A percentile compares a stretch with the other conserved stretches of the same genome.
Evolutionary conservation across 352 stramenopile species (phyloP).

Genomic region (Globisporangium orthogonon): DNA sequence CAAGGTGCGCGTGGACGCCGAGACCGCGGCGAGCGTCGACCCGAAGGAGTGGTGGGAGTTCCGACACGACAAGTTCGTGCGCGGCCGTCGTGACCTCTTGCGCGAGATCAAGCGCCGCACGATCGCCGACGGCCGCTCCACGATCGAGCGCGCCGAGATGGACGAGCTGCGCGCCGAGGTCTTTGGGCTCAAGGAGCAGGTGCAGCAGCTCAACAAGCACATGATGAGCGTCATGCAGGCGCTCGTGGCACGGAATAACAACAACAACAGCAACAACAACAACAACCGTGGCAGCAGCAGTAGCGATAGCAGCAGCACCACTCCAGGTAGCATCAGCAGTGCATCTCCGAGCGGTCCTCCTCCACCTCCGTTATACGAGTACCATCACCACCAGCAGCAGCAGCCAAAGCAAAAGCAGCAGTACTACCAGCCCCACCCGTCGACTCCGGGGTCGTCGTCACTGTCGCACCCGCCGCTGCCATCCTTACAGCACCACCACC

Average conservation of each 20-base stretch:
- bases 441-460: neutral
- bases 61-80: constrained; percentile 78
- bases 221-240: constrained; percentile 51
- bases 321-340: neutral
- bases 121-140: constrained; percentile 14
- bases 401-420: constrained; percentile 2
- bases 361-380: neutral
- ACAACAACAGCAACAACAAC: neutral
- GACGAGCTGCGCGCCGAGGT: constrained; percentile 64
- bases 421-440: neutral
- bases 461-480: constrained; percentile 4
- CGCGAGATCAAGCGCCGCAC: constrained; percentile 69
- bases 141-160: constrained; percentile 62
- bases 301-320: neutral
- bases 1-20: constrained; percentile 59
- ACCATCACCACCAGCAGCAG: constrained; percentile 3
- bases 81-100: constrained; percentile 57
- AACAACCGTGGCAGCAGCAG: neutral
- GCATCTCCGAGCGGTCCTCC: neutral
- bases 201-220: constrained; percentile 68
- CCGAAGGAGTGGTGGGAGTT: constrained; percentile 83
- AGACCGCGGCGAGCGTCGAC: constrained; percentile 29
- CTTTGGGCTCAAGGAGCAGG: constrained; percentile 42
- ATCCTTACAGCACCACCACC: constrained; percentile 11
- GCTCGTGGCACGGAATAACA: constrained; percentile 23